Conservation (phyloP, 2,329 filamentous ascomycete genomes). For the Fusarium sororula region DNA sequence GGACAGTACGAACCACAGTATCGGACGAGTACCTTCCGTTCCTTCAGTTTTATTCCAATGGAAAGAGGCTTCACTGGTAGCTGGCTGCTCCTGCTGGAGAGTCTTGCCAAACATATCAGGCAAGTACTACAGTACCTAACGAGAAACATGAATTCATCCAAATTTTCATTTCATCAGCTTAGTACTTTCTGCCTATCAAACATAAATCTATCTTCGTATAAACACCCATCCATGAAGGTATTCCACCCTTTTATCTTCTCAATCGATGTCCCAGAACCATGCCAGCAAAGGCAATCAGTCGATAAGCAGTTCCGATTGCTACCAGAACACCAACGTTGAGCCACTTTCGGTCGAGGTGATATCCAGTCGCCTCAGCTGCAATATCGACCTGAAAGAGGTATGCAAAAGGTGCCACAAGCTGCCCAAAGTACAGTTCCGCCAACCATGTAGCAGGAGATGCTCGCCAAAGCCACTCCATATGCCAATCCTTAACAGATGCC, state of each 20-base stretch:
- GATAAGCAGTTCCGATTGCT: constrained; percentile 55
- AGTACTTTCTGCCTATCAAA: background rate
- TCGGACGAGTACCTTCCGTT: background rate
- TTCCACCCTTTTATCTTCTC: constrained; percentile 21
- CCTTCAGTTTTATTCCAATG: background rate
- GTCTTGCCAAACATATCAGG: background rate
- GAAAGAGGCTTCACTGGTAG: background rate
- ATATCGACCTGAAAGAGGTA: constrained; percentile 62
- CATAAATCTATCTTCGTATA: background rate
- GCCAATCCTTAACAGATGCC: constrained; percentile 58
- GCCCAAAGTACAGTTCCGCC: constrained; percentile 64
- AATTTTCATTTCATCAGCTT: background rate
- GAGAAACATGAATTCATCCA: background rate
- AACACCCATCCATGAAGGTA: background rate
- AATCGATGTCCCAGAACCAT: constrained; percentile 36
- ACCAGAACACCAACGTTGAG: constrained; percentile 57
- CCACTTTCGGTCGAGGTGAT: constrained; percentile 54
- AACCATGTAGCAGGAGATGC: constrained; percentile 64
- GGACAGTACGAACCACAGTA: background rate
- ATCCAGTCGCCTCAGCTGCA: constrained; percentile 56
- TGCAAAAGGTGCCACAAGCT: constrained; percentile 58
- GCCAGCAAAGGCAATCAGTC: constrained; percentile 52
- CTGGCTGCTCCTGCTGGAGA: background rate
- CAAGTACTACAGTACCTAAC: background rate
- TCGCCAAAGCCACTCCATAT: constrained; percentile 65